Evolutionary conservation across 805 yeast species (phyloP).

Genomic region (Brettanomyces custersianus): DNA sequence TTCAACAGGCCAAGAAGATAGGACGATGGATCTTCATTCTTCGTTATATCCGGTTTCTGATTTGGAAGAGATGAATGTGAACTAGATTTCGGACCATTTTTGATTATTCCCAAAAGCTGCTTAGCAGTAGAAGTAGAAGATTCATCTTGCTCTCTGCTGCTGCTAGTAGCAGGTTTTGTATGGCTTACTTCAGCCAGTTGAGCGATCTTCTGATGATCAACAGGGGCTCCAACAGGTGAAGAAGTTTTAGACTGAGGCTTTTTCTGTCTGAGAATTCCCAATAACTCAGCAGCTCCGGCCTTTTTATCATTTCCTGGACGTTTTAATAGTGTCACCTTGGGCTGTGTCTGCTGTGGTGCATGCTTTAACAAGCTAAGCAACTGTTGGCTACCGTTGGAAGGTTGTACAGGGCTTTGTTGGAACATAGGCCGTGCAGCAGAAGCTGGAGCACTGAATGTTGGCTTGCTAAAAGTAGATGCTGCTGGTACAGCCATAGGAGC

Average conservation of each 20-base stretch:
- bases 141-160: not conserved
- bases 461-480: not conserved
- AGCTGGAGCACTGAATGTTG: not conserved
- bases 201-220: not conserved
- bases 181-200: not conserved
- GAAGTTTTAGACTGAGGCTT: not conserved
- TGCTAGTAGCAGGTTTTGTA: not conserved
- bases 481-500: not conserved
- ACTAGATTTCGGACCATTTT: not conserved
- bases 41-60: not conserved
- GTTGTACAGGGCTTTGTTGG: not conserved
- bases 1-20: conserved; percentile 5
- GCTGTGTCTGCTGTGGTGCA: not conserved
- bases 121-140: not conserved
- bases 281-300: conserved; percentile 24
- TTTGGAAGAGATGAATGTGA: not conserved
- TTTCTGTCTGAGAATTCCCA: conserved; percentile 19
- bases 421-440: not conserved
- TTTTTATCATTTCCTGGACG: conserved; percentile 13
- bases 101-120: not conserved
- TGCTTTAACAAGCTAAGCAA: not conserved
- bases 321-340: not conserved
- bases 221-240: not conserved
- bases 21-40: conserved; percentile 4
- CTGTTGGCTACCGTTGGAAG: not conserved